phyloP scores from a whole-genome alignment of 164 flowering plant genomes.

The Kalanchoe fedtschenkoi region DNA sequence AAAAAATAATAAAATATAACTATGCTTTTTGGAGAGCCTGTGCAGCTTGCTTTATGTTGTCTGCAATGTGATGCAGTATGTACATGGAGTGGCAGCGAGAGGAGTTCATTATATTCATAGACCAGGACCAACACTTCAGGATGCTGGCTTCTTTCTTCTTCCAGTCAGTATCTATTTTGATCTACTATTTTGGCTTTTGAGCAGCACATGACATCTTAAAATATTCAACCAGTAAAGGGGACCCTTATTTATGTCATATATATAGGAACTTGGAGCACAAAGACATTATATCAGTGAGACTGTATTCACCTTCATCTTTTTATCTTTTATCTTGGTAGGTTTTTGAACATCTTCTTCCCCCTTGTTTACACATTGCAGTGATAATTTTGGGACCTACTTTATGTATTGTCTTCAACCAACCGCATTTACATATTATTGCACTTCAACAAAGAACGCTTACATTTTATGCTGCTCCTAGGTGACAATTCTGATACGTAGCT shows the following conservation, averaged over 20 bases:
- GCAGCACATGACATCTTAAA: background rate
- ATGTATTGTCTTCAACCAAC: no score
- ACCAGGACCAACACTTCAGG: conserved; percentile 94
- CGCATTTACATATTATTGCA: no score
- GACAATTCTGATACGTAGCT: background rate
- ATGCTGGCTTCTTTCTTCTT: conserved; percentile 77
- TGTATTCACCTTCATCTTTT: conserved; percentile 59
- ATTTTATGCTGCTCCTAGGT: no score
- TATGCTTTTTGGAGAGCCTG: no score
- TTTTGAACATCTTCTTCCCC: background rate
- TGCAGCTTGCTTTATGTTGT: background rate
- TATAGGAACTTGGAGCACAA: conserved; percentile 85
- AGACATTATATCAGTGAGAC: conserved; percentile 89
- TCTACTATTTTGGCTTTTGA: background rate
- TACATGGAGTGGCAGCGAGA: conserved; percentile 95
- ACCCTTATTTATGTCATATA: background rate
- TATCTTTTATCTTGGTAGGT: conserved; percentile 78
- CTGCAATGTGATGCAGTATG: conserved; percentile 40
- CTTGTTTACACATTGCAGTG: no score
- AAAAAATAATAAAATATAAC: no score
- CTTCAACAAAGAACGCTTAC: no score
- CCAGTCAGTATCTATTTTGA: conserved; percentile 42
- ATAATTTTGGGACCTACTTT: no score
- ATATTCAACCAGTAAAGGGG: background rate
- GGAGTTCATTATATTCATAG: conserved; percentile 95